Base-by-base conservation (phyloP, 352 stramenopile genomes). In the Phytopythium sindhum region DNA sequence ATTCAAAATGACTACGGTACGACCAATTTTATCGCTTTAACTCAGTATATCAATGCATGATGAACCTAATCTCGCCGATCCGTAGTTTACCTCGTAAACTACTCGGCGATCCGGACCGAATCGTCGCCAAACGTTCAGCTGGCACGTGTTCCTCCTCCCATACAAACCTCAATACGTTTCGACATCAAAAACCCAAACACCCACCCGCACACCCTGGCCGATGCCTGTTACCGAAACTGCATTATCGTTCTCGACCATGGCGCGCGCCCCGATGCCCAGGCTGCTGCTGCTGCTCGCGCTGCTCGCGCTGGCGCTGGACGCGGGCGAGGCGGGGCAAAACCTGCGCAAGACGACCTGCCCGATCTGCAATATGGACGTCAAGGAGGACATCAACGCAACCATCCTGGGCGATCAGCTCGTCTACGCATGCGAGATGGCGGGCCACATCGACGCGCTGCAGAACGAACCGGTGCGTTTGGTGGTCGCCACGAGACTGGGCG, bases 401-500 rank as follows among this genome's bases (percentile, higher is more conserved):
- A 84, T 95, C 35, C 66, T 86, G 33, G 84, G 85, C 60, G 78
- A 85, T 65, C 86, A 95, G 70, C 71, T 72, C 60, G 65, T 95
- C 24, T 95, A 89, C 73, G 84, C 86, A 24, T 95, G 86, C 58
- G 86, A 91, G 65, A 95, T 95, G 86, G 86, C 85, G 0, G 82
- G 82, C 33, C 82, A 89, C 73, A 80, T 95, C 48, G 81, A 95
- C 67, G 73, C 77, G 57, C 78, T 95, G 64, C 77, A 86, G 69
- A 88, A 91, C 69, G 69, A 91, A 58, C 84, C 86, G 50, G 85
- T 93, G 58, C 55, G 75, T 50, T 1, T 24, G 0, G 50, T 8
- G n/a, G 15, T 53, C 47, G n/a, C n/a, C 47, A 28, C n/a, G 42
- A 2, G 2, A 8, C 21, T 26, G 7, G 1, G 1, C 26, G 42